phyloP scores from a whole-genome alignment of 2,329 filamentous ascomycete species.

The Aspergillus persii region DNA sequence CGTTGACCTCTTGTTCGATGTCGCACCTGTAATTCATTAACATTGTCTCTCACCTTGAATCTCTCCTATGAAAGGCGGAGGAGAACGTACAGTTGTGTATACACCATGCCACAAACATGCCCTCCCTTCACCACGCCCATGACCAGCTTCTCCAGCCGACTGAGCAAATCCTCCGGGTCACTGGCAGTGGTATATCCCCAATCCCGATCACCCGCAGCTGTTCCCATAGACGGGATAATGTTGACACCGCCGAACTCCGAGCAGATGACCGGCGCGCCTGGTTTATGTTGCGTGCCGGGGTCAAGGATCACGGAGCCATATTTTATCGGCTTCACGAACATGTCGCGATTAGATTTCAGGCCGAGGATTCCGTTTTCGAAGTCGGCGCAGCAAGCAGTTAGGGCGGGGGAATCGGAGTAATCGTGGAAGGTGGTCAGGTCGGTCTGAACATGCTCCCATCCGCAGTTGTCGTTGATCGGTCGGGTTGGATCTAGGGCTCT shows the following conservation, averaged over 20 bases:
- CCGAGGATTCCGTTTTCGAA: conserved; percentile 53
- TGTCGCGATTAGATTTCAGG: conserved; percentile 50
- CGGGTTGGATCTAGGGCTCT: conserved; percentile 56
- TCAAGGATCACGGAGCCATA: conserved; percentile 41
- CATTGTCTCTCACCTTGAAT: neutral
- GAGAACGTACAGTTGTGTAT: conserved; percentile 60
- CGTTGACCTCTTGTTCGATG: conserved; percentile 69
- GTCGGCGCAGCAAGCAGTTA: conserved; percentile 55
- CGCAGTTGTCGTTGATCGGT: conserved; percentile 69
- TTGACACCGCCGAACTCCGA: conserved; percentile 69
- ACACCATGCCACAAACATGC: conserved; percentile 62
- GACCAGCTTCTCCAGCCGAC: conserved; percentile 58
- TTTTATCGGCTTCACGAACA: conserved; percentile 52
- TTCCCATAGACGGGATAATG: conserved; percentile 52
- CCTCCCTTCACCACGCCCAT: conserved; percentile 58
- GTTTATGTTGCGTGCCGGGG: conserved; percentile 51
- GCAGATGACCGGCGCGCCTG: conserved; percentile 61
- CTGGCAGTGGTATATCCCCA: conserved; percentile 69
- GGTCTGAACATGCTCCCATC: conserved; percentile 66
- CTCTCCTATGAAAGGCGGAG: neutral
- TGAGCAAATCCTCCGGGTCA: conserved; percentile 59
- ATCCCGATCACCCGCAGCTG: conserved; percentile 47
- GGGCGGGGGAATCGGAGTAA: conserved; percentile 58
- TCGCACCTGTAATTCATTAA: conserved; percentile 39
- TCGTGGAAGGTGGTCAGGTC: conserved; percentile 69